Evolutionary conservation across 225 moss, liverwort and hornwort genomes (phyloP), one percentile per base, ranked within the genome.

Genomic region (Physcomitrium patens): DNA sequence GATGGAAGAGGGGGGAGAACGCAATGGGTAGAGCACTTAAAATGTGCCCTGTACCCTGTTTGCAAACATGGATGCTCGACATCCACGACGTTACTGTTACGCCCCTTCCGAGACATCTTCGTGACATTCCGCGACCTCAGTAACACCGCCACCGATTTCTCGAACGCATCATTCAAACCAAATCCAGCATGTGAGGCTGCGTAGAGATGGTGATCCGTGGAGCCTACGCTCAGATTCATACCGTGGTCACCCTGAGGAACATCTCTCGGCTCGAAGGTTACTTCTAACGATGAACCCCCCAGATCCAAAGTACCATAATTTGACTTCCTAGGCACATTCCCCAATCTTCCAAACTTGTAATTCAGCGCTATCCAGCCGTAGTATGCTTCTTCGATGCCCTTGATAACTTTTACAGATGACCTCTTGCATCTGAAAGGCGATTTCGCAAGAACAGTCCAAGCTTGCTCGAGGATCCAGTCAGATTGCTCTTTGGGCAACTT

Each of bases 351-450:
- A 14, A 84, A 83, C 57, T 91, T 99, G 64, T 99, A 99, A 79
- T 99, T 99, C 17, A 99, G 70, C 22, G 97, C 90, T 78, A 99
- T 95, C 97, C 97, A 99, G 65, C 97, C 97, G 74, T 94, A 99
- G 67, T 94, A 99, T 2, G 97, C 97, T 69, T 99, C 97, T 84
- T 99, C 97, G 19, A 93, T 88, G 50, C 97, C 97, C 71, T 85
- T 91, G 41, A 99, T 99, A 19, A 95, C 87, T 78, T 93, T 90
- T 73, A 99, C 97, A 78, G 93, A 99, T 28, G 90, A 85, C 50
- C 90, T 73, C 77, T 82, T 86, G 74, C 93, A 93, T 72, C 85
- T 61, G 65, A 94, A 99, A 9, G 94, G 85, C 3, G 94, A 94
- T 59, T 66, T 68, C 12, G 72, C 65, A 13, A 99, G 86, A 20